Conservation (phyloP, 176 grass and related monocot genomes). For the Triticum aestivum region IWGSC_CS_RefSeq_v2.1 NC_057797.1:272344482-272344981, state of each 20-base stretch:
- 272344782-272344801: background rate
- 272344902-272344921: background rate
- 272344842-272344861: background rate
- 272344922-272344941: conserved; percentile 8
- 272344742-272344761: background rate
- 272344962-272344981: background rate
- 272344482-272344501: conserved; percentile 67
- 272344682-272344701: background rate
- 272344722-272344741: conserved; percentile 7
- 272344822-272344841: background rate
- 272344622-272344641: background rate
- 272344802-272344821: conserved; percentile 19
- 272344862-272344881: conserved; percentile 4
- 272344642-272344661: background rate
- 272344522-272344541: conserved; percentile 73
- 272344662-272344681: background rate
- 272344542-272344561: background rate
- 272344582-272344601: conserved; percentile 73
- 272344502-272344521: conserved; percentile 73
- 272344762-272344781: background rate
- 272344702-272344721: conserved; percentile 12
- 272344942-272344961: background rate
- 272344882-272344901: conserved; percentile 17
- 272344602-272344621: conserved; percentile 26
- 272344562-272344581: conserved; percentile 45